Evolutionary conservation across 768 basidiomycete genomes (phyloP), one percentile per base, ranked within the genome.

Genomic region (Mycena vulgaris): DNA sequence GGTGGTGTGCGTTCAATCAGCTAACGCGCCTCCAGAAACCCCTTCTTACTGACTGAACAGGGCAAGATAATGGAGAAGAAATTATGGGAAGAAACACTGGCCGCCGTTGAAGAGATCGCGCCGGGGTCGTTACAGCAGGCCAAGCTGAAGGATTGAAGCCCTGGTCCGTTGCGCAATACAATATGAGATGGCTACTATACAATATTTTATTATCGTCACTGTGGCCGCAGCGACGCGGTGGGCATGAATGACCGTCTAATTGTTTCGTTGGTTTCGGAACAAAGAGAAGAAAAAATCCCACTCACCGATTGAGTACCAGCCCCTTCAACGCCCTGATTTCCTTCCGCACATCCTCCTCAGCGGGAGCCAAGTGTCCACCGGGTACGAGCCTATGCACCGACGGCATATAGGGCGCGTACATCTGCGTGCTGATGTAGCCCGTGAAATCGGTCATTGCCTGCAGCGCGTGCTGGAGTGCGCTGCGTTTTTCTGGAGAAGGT

Each of bases 241-340:
- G 78, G 74, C 77, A 81, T 63, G 74, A 81, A 81, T 27, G 80
- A 71, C 28, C 79, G 76, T 53, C 78, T 79, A 31, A 45, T 28
- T 2, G 40, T 25, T 6, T 40, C 6, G 21, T 63, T 33, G 59
- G 52, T 59, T 21, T 27, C 17, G 16, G 27, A 28, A 31, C 23
- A 13, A 53, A 70, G 40, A 16, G 17, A n/a, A 16, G 17, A 28
- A 51, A 28, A 37, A 19, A 42, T 0, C 53, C 73, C 53, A 83
- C 85, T 72, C 75, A 89, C 90, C 94, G 83, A 77, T 93, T 95
- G 49, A 95, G 82, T 53, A 93, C 92, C 25, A 95, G 85, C 11
- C 93, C 93, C 75, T 95, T 95, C 75, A 95, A 79, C 16, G 92
- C 90, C 64, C 92, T 84, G 51, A 95, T 92, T 76, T 95, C 94